Percentiles rank a stretch among this genome's conserved stretches.
These are phyloP conservation scores for Trichoderma gracile DNA, from an alignment of 2,329 filamentous ascomycete genomes.

Conservation along the genomic window DNA sequence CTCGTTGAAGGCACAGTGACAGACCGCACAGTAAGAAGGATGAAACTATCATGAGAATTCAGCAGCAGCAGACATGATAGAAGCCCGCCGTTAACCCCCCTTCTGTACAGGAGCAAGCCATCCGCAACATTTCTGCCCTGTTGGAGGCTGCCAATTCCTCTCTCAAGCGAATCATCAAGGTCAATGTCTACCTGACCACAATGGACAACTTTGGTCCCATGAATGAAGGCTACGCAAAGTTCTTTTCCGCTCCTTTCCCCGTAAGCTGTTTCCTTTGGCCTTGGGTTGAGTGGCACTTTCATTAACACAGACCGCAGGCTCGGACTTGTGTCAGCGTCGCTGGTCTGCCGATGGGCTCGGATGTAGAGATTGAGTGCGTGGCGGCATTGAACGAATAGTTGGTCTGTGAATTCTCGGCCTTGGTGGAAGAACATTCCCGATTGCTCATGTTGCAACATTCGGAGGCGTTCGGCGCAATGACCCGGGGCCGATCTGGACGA, in stretches of 20 bases:
- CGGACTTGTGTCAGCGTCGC: slow-evolving; percentile 73
- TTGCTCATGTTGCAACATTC: not conserved
- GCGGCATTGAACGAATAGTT: slow-evolving; percentile 19
- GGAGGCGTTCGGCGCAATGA: not conserved
- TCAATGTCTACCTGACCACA: slow-evolving; percentile 65
- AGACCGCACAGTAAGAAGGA: slow-evolving; percentile 39
- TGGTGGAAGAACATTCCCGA: not conserved
- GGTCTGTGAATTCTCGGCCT: not conserved
- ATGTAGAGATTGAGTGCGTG: slow-evolving; percentile 67
- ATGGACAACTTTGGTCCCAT: slow-evolving; percentile 65
- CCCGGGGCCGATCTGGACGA: not conserved
- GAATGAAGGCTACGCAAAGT: slow-evolving; percentile 57
- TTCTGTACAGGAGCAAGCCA: slow-evolving; percentile 47
- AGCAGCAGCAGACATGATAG: too few species aligned
- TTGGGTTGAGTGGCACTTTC: not conserved
- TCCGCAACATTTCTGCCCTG: slow-evolving; percentile 60
- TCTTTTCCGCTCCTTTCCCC: slow-evolving; percentile 51
- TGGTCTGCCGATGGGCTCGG: slow-evolving; percentile 67
- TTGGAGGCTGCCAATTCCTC: slow-evolving; percentile 61
- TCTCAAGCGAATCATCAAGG: slow-evolving; percentile 64
- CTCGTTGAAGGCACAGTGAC: slow-evolving; percentile 55
- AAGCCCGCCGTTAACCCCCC: not conserved
- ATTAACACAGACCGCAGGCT: slow-evolving; percentile 34
- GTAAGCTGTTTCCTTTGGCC: slow-evolving; percentile 36
- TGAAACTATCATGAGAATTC: too few species aligned